A percentile compares a stretch with the other conserved stretches of the same genome.
phyloP scores from a whole-genome alignment of 495 filamentous ascomycete species.

The Parathielavia appendiculata region DNA sequence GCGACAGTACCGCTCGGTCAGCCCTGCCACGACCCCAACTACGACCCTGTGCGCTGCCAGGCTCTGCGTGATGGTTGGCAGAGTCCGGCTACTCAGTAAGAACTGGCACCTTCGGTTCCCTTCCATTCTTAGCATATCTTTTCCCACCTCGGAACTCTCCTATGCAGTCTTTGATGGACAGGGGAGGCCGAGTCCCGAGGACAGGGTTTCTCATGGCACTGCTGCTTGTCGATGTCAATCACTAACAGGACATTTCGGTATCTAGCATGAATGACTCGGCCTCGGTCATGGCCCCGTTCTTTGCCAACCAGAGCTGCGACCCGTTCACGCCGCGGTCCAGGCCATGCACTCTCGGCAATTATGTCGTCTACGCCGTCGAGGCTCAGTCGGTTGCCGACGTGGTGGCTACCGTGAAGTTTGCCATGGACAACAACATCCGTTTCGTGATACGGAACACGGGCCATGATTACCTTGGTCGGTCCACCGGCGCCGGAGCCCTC shows the following conservation, averaged over 20 bases:
- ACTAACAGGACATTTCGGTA: conserved; percentile 29
- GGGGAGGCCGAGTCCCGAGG: too few species aligned
- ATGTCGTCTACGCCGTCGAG: conserved; percentile 52
- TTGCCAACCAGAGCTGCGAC: conserved; percentile 40
- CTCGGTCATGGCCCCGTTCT: conserved; percentile 45
- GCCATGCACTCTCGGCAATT: conserved; percentile 53
- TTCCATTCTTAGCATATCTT: not conserved
- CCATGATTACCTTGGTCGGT: conserved; percentile 46
- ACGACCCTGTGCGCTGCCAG: conserved; percentile 25
- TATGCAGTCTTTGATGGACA: conserved; percentile 5
- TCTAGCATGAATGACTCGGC: conserved; percentile 41
- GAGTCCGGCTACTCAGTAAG: conserved; percentile 33
- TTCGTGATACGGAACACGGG: conserved; percentile 48
- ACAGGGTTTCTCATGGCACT: not conserved
- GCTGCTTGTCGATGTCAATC: conserved; percentile 1
- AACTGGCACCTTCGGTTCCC: not conserved
- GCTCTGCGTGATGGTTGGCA: conserved; percentile 26
- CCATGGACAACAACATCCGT: conserved; percentile 39
- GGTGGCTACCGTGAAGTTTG: conserved; percentile 44
- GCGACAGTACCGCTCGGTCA: conserved; percentile 48
- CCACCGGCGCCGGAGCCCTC: conserved; percentile 48
- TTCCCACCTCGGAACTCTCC: not conserved
- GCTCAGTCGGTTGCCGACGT: conserved; percentile 38
- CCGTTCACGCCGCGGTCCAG: conserved; percentile 24
- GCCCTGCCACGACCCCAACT: conserved; percentile 42